Evolutionary conservation across 306 rosid species (phyloP).

Genomic region (Abrus precatorius): DNA sequence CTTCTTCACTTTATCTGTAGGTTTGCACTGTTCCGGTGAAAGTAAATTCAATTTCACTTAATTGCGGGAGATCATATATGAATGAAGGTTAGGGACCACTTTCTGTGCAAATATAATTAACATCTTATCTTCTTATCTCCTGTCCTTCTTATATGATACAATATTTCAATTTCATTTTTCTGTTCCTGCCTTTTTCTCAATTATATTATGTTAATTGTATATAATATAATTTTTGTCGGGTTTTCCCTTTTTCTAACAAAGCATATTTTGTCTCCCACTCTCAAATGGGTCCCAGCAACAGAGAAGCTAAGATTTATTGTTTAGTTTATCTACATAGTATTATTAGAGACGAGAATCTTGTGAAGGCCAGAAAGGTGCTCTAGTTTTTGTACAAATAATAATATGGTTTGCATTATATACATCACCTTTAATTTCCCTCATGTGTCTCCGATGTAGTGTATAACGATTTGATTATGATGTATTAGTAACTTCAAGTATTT

Average conservation of each 20-base stretch:
- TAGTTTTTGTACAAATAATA: not conserved
- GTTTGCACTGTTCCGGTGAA: slow-evolving; percentile 55
- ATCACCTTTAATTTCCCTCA: not conserved
- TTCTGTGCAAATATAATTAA: slow-evolving; percentile 47
- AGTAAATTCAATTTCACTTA: slow-evolving; percentile 41
- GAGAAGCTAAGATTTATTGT: slow-evolving; percentile 43
- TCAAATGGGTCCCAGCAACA: slow-evolving; percentile 49
- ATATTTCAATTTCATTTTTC: slow-evolving; percentile 14
- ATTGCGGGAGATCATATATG: slow-evolving; percentile 29
- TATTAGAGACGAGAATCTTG: slow-evolving; percentile 27
- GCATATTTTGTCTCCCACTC: slow-evolving; percentile 43
- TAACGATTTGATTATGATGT: not conserved
- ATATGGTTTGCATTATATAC: not conserved
- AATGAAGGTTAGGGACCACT: slow-evolving; percentile 59
- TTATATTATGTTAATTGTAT: not conserved
- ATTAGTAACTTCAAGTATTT: not conserved
- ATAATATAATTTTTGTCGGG: slow-evolving; percentile 9
- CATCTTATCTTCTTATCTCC: slow-evolving; percentile 59
- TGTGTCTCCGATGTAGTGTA: not conserved
- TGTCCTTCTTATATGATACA: slow-evolving; percentile 31
- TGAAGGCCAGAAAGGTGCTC: not conserved
- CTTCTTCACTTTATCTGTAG: slow-evolving; percentile 46
- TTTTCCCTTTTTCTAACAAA: slow-evolving; percentile 34
- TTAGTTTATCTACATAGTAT: not conserved
- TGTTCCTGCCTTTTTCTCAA: not conserved